Conservation (phyloP, 2,329 filamentous ascomycete species). For the Cryoendolithus antarcticus region DNA sequence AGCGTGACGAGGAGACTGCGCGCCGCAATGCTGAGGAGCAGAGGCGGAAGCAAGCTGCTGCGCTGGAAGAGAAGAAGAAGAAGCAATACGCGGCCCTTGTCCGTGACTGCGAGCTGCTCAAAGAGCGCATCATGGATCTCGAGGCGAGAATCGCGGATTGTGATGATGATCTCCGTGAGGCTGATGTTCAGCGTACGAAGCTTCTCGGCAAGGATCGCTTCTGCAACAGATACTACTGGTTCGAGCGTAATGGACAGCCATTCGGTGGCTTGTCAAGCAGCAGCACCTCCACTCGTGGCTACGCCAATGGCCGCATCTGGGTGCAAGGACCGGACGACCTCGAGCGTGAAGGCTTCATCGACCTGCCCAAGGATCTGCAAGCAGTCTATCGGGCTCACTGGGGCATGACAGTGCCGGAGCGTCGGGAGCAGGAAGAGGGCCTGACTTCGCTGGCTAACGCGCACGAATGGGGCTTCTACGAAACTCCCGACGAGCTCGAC, state of each 20-base stretch:
- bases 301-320: slow-evolving; percentile 93
- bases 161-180: slow-evolving; percentile 86
- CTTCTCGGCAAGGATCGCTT: slow-evolving; percentile 89
- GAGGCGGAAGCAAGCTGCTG: slow-evolving; percentile 45
- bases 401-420: slow-evolving; percentile 70
- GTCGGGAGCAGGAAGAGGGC: slow-evolving; percentile 78
- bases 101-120: slow-evolving; percentile 80
- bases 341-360: slow-evolving; percentile 75
- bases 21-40: slow-evolving; percentile 42
- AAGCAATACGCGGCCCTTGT: slow-evolving; percentile 81
- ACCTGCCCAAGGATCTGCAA: slow-evolving; percentile 58
- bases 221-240: slow-evolving; percentile 99
- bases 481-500: slow-evolving; percentile 66
- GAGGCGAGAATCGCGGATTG: slow-evolving; percentile 76
- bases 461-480: slow-evolving; percentile 81
- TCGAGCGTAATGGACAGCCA: slow-evolving; percentile 96
- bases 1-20: slow-evolving; percentile 47
- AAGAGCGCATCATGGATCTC: slow-evolving; percentile 64
- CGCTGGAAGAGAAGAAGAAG: slow-evolving; percentile 49
- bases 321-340: slow-evolving; percentile 88
- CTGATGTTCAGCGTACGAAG: slow-evolving; percentile 80
- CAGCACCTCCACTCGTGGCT: slow-evolving; percentile 74
- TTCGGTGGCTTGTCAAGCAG: slow-evolving; percentile 78
- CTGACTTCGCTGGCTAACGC: slow-evolving; percentile 64
- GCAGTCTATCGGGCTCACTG: slow-evolving; percentile 66